phyloP scores from a whole-genome alignment of 192 early-diverging fungal genomes.

The Coemansia sp. region DNA sequence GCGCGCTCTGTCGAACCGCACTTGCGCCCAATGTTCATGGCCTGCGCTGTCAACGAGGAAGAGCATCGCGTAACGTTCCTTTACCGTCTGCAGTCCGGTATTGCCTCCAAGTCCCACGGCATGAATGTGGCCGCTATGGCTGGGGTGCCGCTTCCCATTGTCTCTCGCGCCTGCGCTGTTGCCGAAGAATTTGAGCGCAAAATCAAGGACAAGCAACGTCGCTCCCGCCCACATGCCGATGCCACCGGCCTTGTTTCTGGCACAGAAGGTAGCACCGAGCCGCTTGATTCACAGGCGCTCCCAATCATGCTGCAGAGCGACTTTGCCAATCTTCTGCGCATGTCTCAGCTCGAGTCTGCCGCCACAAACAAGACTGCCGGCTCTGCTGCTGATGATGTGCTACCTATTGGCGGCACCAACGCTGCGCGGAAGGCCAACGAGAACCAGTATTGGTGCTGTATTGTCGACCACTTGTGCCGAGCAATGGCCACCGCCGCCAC shows the following conservation, averaged over 20 bases:
- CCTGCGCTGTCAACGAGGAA: constrained; percentile 75
- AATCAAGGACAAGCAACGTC: constrained; percentile 26
- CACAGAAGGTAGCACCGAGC: background rate
- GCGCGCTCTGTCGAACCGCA: constrained; percentile 58
- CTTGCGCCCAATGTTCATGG: constrained; percentile 87
- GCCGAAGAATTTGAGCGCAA: constrained; percentile 74
- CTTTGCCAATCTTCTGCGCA: constrained; percentile 55
- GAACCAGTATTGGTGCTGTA: constrained; percentile 58
- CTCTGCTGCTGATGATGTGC: constrained; percentile 10
- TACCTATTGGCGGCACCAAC: constrained; percentile 22
- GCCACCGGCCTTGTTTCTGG: background rate
- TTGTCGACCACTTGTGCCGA: constrained; percentile 47
- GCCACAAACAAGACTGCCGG: background rate
- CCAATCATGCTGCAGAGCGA: constrained; percentile 51
- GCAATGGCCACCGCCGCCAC: constrained; percentile 13
- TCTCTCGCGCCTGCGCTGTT: constrained; percentile 67
- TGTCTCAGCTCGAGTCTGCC: constrained; percentile 24
- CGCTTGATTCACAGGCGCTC: background rate
- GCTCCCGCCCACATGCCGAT: background rate
- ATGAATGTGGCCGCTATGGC: constrained; percentile 99
- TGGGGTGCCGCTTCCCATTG: constrained; percentile 73
- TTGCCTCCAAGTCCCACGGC: constrained; percentile 91
- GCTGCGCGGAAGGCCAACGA: constrained; percentile 34
- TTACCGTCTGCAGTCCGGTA: constrained; percentile 84
- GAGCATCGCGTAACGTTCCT: constrained; percentile 90